phyloP scores from a whole-genome alignment of 2,329 filamentous ascomycete genomes.

The Hypoxylon rubiginosum region DNA sequence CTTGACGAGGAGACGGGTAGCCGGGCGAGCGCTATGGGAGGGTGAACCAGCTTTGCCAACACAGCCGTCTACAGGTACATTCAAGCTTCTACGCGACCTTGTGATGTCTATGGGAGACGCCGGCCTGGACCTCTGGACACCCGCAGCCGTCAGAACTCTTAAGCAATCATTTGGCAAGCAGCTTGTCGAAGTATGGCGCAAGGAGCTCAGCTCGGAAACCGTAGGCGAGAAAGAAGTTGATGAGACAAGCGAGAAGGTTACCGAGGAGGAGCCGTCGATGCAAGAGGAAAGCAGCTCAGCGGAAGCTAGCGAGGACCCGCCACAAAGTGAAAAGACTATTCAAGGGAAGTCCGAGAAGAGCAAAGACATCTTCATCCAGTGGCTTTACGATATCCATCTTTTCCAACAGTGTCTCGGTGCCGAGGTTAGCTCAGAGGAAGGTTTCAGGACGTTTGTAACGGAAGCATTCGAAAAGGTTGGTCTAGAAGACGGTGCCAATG shows the following conservation, averaged over 20 bases:
- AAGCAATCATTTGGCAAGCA: slow-evolving; percentile 69
- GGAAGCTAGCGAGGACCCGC: slow-evolving; percentile 33
- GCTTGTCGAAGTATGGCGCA: slow-evolving; percentile 64
- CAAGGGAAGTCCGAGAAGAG: slow-evolving; percentile 45
- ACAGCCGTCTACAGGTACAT: slow-evolving; percentile 81
- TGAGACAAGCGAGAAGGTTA: slow-evolving; percentile 26
- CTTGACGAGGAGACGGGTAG: slow-evolving; percentile 63
- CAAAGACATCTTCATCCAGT: slow-evolving; percentile 68
- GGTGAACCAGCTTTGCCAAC: slow-evolving; percentile 79
- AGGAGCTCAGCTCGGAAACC: slow-evolving; percentile 55
- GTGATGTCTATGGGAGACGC: slow-evolving; percentile 75
- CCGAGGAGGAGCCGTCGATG: slow-evolving; percentile 23
- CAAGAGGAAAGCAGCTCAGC: slow-evolving; percentile 36
- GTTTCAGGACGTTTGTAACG: slow-evolving; percentile 61
- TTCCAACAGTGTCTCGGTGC: slow-evolving; percentile 62
- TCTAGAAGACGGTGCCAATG: slow-evolving; percentile 63
- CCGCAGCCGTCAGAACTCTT: slow-evolving; percentile 71
- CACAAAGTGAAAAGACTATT: slow-evolving; percentile 20
- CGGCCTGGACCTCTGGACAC: slow-evolving; percentile 87
- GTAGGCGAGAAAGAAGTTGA: slow-evolving; percentile 40
- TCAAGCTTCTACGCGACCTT: slow-evolving; percentile 77
- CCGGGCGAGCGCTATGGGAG: slow-evolving; percentile 82
- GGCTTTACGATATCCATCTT: slow-evolving; percentile 71
- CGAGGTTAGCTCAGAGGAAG: slow-evolving; percentile 43
- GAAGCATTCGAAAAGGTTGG: slow-evolving; percentile 61